phyloP scores from a whole-genome alignment of 2,329 filamentous ascomycete species.

The Colletotrichum sp. region DNA sequence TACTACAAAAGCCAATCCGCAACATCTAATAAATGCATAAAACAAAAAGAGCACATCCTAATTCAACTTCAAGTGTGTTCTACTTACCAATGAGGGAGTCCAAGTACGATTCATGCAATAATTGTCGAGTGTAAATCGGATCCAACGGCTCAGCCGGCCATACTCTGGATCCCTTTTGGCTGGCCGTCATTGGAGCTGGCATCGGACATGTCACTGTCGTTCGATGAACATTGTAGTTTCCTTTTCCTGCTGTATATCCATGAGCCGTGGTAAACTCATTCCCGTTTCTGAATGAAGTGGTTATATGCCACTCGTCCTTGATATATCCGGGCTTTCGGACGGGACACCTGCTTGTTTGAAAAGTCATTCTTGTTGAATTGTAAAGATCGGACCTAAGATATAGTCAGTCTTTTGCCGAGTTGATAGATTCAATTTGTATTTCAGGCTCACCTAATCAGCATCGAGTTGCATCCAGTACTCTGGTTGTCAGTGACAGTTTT shows the following conservation, averaged over 20 bases:
- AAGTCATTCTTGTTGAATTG: background rate
- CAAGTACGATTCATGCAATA: background rate
- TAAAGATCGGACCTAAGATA: background rate
- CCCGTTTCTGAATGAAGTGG: background rate
- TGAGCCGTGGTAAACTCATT: background rate
- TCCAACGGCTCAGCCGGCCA: background rate
- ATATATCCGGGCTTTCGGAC: rapidly evolving
- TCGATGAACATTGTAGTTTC: background rate
- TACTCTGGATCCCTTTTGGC: background rate
- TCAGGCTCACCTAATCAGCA: background rate
- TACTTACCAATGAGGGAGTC: background rate
- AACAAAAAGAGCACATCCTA: too few species aligned
- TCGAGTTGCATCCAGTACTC: background rate
- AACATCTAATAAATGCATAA: too few species aligned
- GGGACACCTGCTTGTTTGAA: rapidly evolving
- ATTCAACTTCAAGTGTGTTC: too few species aligned
- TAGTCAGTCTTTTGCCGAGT: too few species aligned
- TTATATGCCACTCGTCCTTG: background rate
- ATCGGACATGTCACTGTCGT: background rate
- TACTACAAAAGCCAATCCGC: too few species aligned
- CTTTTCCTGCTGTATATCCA: background rate
- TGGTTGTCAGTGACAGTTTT: background rate
- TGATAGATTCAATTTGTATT: too few species aligned
- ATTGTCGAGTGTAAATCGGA: background rate
- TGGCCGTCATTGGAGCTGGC: background rate